These are phyloP conservation scores for Aquilaria malaccensis DNA, from an alignment of 345 rosid genomes.

Conservation along the genomic window DNA sequence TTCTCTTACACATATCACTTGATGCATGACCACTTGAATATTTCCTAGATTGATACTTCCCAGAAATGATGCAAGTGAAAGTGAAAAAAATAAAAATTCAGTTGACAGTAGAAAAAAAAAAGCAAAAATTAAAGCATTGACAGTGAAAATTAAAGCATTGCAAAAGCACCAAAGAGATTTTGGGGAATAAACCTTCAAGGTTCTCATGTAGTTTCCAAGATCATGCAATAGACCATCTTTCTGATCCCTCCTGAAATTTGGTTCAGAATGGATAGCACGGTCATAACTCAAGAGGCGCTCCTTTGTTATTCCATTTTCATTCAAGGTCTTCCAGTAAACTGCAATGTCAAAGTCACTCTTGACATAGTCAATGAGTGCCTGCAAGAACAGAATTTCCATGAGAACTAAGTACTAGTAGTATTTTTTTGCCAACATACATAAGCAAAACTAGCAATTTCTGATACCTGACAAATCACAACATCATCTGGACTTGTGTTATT, in stretches of 20 bases:
- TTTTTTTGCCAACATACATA: not conserved
- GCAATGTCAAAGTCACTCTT: constrained; percentile 25
- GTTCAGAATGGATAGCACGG: constrained; percentile 37
- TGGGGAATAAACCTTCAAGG: constrained; percentile 23
- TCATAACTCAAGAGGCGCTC: constrained; percentile 38
- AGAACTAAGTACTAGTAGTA: constrained; percentile 1
- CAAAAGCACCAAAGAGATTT: not conserved
- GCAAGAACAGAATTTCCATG: constrained; percentile 7
- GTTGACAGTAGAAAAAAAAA: no score
- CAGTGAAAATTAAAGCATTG: not conserved
- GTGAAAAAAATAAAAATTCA: no score
- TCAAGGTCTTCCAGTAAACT: constrained; percentile 35
- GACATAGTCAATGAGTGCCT: constrained; percentile 34
- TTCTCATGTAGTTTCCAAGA: constrained; percentile 35
- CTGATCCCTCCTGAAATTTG: constrained; percentile 24
- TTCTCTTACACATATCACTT: no score
- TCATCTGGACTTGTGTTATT: constrained; percentile 45
- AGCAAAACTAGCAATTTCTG: not conserved
- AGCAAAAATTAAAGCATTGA: not conserved
- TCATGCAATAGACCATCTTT: constrained; percentile 34
- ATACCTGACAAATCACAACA: constrained; percentile 42
- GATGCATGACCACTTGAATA: no score
- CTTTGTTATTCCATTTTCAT: constrained; percentile 30
- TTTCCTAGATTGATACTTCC: no score
- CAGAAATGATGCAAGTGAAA: no score